phyloP scores from a whole-genome alignment of 73 alveolate species.

The Stentor roeselii region DNA sequence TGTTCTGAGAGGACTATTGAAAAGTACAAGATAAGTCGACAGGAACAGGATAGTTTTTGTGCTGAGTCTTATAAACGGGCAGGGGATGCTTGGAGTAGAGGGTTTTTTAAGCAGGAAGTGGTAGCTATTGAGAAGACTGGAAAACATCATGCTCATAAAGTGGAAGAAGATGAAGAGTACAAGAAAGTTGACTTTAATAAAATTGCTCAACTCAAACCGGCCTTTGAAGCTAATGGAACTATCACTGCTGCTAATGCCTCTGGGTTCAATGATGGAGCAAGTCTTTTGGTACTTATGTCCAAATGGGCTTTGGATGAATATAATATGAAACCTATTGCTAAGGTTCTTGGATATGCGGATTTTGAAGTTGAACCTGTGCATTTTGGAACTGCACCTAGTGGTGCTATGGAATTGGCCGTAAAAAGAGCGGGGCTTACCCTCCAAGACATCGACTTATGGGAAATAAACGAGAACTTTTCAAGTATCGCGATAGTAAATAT shows the following conservation, averaged over 20 bases:
- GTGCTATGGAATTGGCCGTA: constrained; percentile 38
- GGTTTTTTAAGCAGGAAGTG: constrained; percentile 69
- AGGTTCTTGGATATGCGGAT: constrained; percentile 54
- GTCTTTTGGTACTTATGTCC: constrained; percentile 48
- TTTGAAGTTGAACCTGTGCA: constrained; percentile 48
- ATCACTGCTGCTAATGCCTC: constrained; percentile 73
- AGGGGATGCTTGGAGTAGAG: constrained; percentile 68
- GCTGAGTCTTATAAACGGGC: constrained; percentile 69
- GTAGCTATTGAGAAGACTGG: constrained; percentile 31
- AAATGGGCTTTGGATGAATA: constrained; percentile 27
- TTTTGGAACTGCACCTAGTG: constrained; percentile 52
- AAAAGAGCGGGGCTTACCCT: constrained; percentile 20
- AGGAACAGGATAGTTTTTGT: constrained; percentile 74
- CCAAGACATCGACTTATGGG: constrained; percentile 17
- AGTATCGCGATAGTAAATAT: constrained; percentile 17
- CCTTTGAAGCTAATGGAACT: constrained; percentile 46
- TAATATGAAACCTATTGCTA: constrained; percentile 50
- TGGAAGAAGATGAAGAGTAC: constrained; percentile 58
- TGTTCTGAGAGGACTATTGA: constrained; percentile 66
- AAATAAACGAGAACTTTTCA: constrained; percentile 23
- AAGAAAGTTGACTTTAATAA: constrained; percentile 45
- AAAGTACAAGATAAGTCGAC: constrained; percentile 62
- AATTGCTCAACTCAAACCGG: constrained; percentile 53
- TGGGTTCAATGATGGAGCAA: constrained; percentile 62
- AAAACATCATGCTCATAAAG: not conserved